Base-by-base conservation (phyloP, 176 grass and related monocot genomes). In the Triticum timopheevii region DNA sequence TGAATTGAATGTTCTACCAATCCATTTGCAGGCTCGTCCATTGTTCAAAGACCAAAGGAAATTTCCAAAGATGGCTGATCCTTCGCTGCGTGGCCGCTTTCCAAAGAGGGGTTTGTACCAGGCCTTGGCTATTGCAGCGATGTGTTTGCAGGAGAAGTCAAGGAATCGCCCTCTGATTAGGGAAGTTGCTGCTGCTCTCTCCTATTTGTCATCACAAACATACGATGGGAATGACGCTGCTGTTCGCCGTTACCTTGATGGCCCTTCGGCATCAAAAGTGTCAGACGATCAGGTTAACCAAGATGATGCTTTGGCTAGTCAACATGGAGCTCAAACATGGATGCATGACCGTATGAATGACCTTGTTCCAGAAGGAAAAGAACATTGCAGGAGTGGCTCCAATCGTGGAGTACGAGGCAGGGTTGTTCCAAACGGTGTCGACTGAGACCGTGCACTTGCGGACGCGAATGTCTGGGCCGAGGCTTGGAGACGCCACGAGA, bases 11-110 rank as follows among this genome's bases (percentile, higher is more conserved):
- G n/a, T 69, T 80, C 44, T 64, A 19, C 13, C 4, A 22, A 93
- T 73, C 30, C 74, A 42, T 89, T 63, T 83, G 30, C 86, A 97
- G 95, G 92, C 95, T 72, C 90, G 92, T 45, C 95, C 95, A 49
- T 84, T 97, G 66, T 97, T 97, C 84, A 97, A 94, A 86, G 90
- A 94, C 85, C 84, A 86, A 88, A 89, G 78, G 39, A 97, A 91
- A 23, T 97, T 94, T 77, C 44, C 90, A 38, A 94, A 73, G 78
- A 97, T 97, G 92, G 92, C 84, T 13, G 92, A 97, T 90, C 92
- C 92, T 13, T 72, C 83, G 82, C 47, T 97, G 61, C 58, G 33
- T 61, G 88, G 86, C 50, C 54, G 13, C 61, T 94, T 87, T 68
- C 95, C 95, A 19, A 84, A 80, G 25, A 92, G 74, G 77, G 95